phyloP scores from a whole-genome alignment of 1,284 basidiomycete species.

The Leccinum angustisporum region DNA sequence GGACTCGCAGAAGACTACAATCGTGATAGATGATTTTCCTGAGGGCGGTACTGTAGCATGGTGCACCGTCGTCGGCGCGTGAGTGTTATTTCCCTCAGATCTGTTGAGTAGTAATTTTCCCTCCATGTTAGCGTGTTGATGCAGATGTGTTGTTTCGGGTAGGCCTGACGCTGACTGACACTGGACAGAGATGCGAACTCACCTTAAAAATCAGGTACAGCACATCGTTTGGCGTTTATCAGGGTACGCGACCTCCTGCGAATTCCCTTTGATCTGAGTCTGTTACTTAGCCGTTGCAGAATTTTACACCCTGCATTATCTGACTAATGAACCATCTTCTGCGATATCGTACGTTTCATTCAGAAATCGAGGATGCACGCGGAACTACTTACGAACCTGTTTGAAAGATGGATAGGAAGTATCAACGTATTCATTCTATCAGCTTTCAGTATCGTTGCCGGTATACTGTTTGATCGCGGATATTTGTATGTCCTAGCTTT shows the following conservation, averaged over 20 bases:
- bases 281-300: conserved; percentile 15
- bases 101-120: not conserved
- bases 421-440: conserved; percentile 23
- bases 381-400: not conserved
- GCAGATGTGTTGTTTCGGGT: conserved; percentile 32
- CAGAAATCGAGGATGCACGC: not conserved
- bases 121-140: conserved; percentile 18
- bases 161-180: not conserved
- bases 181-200: no score
- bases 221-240: conserved; percentile 30
- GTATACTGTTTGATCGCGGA: conserved; percentile 29
- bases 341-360: conserved; percentile 29
- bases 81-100: not conserved
- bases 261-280: not conserved
- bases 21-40: conserved; percentile 19
- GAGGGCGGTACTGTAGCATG: conserved; percentile 33
- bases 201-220: conserved; percentile 20
- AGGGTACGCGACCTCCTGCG: conserved; percentile 20
- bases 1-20: not conserved
- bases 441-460: conserved; percentile 16
- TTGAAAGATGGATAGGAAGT: conserved; percentile 34
- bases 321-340: conserved; percentile 29
- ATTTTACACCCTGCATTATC: conserved; percentile 32
- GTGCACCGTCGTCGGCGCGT: conserved; percentile 29
- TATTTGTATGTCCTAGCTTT: conserved; percentile 29